Evolutionary conservation across 208 protist species (phyloP).

Genomic region (Acanthamoeba culbertsoni): DNA sequence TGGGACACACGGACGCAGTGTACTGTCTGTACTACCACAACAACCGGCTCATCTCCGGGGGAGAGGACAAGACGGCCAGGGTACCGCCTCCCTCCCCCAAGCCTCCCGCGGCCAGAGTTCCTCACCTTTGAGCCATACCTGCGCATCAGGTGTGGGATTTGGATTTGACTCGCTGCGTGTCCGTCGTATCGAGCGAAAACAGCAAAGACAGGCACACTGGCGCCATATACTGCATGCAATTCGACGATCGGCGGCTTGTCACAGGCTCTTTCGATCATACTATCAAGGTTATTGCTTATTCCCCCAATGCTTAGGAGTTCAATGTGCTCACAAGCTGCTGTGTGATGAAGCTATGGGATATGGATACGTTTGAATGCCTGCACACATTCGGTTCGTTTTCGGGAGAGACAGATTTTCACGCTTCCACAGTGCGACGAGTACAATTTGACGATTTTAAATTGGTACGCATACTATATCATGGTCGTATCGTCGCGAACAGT

Average conservation of each 20-base stretch:
- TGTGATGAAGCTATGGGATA: neutral
- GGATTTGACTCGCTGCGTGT: neutral
- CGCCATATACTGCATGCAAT: constrained; percentile 15
- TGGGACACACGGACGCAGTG: constrained; percentile 6
- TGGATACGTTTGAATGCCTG: constrained; percentile 33
- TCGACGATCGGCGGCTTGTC: constrained; percentile 7
- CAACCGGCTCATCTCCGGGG: neutral
- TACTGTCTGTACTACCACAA: neutral
- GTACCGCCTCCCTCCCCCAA: neutral
- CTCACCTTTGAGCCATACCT: neutral
- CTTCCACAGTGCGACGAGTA: neutral
- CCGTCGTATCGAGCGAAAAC: neutral
- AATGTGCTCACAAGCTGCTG: too few species aligned
- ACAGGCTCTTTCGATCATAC: constrained; percentile 47
- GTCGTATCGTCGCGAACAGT: neutral
- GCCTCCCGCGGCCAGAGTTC: too few species aligned
- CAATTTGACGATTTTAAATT: constrained; percentile 41
- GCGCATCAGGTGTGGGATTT: neutral
- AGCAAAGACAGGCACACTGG: neutral
- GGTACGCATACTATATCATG: neutral
- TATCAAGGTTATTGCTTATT: too few species aligned
- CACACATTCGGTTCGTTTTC: neutral
- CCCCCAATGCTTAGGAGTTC: too few species aligned
- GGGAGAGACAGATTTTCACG: neutral
- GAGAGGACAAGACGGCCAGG: neutral